These are phyloP conservation scores for Globisporangium nagaii DNA, from an alignment of 352 stramenopile species.

Conservation along the genomic window DNA sequence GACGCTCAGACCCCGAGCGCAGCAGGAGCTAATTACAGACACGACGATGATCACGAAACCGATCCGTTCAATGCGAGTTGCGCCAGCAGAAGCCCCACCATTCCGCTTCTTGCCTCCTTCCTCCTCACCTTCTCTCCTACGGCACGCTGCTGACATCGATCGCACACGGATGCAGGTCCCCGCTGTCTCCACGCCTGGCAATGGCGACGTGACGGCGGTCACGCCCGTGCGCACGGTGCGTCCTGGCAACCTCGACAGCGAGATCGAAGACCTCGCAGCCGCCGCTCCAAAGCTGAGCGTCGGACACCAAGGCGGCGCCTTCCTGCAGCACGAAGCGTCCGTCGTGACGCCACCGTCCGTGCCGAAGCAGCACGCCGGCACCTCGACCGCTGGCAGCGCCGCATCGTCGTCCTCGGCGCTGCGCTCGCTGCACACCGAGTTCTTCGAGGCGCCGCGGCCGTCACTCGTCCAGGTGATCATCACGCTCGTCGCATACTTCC, in stretches of 20 bases:
- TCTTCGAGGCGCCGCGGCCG: conserved; percentile 14
- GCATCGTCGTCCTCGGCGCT: conserved; percentile 3
- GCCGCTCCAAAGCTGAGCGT: background rate
- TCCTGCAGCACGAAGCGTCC: background rate
- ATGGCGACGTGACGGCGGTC: background rate
- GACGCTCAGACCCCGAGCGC: too few relatives aligned
- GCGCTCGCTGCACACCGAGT: conserved; percentile 11
- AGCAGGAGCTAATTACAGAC: too few relatives aligned
- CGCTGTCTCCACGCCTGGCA: too few relatives aligned
- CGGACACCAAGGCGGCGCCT: background rate
- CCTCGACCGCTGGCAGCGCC: too few relatives aligned
- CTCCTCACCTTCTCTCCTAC: too few relatives aligned
- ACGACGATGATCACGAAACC: too few relatives aligned
- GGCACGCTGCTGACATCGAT: too few relatives aligned
- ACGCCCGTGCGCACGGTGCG: background rate
- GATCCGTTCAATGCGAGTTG: too few relatives aligned
- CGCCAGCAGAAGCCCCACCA: too few relatives aligned
- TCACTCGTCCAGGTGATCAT: conserved; percentile 26
- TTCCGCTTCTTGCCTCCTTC: too few relatives aligned
- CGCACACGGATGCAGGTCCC: too few relatives aligned
- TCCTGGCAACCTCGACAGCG: background rate
- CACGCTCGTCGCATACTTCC: conserved; percentile 33
- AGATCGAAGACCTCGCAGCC: background rate
- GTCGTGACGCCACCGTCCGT: background rate
- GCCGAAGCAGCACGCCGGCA: background rate